Base-by-base conservation (phyloP, 176 grass and related monocot genomes). In the Aegilops tauschii region DNA sequence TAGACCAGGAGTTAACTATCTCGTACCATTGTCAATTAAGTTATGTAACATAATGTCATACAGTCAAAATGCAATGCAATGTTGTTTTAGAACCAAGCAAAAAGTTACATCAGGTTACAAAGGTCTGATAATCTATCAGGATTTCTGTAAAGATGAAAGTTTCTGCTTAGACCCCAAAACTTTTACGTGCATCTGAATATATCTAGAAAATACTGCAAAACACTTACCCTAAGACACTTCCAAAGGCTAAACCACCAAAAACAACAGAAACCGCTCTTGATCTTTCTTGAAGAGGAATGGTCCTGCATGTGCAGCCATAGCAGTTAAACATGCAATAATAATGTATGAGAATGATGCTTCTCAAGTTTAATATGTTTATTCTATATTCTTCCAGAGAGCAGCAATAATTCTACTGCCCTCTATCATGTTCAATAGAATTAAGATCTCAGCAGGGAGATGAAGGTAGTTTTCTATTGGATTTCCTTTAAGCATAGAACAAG, bases 191-290 rank as follows among this genome's bases (percentile, higher is more conserved):
- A 64, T 72, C 17, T 16, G 59, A 74, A 85, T 73, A 69, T 35
- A 69, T 17, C 66, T 31, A 73, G 35, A 58, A 39, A 71, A 86
- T 66, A 86, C 73, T 61, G 65, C 74, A 92, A 79, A 89, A 78
- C 10, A 67, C 80, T 79, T 94, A 98, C 93, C 97, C 97, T 84
- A 98, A 83, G 39, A 98, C 90, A 77, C 94, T 96, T 88, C 97
- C 97, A 73, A 96, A 85, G 85, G 92, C 94, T 62, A 98, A 92
- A 69, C 97, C 94, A 73, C 97, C 97, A 96, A 98, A 98, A 66
- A 98, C 97, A 88, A 98, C 52, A 86, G 97, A 92, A 86, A 98
- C 97, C 69, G 94, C 97, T 92, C 97, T 94, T 75, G 97, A 98
- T 31, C 97, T 84, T 81, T 96, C 94, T 96, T 92, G 76, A 81